Percentiles rank a stretch among this genome's conserved stretches.
Evolutionary conservation across 495 filamentous ascomycete species (phyloP).

Genomic region (Hypoxylon subgilvum): DNA sequence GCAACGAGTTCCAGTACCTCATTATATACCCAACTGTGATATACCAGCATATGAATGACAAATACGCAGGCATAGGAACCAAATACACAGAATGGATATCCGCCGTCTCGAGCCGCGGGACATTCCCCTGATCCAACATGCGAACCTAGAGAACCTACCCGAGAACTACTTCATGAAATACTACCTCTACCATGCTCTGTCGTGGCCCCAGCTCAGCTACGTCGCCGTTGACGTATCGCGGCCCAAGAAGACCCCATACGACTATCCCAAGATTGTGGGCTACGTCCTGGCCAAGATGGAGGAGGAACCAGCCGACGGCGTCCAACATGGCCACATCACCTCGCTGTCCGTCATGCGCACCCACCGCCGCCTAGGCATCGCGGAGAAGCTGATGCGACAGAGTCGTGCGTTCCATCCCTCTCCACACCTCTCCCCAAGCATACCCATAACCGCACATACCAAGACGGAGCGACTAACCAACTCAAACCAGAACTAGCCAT

Average conservation of each 20-base stretch:
- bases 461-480: conserved; percentile 8
- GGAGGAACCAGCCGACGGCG: conserved; percentile 89
- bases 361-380: conserved; percentile 86
- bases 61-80: neutral
- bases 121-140: conserved; percentile 94
- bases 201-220: conserved; percentile 95
- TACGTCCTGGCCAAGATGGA: conserved; percentile 99
- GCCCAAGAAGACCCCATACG: conserved; percentile 75
- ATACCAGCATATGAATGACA: no score
- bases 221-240: conserved; percentile 90
- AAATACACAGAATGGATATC: conserved; percentile 69
- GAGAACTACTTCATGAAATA: conserved; percentile 99
- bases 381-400: conserved; percentile 96
- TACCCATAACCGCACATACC: neutral
- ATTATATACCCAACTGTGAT: no score
- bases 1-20: no score
- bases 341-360: conserved; percentile 95
- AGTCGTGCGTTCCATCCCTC: conserved; percentile 81
- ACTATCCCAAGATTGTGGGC: conserved; percentile 96
- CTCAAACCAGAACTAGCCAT: conserved; percentile 79
- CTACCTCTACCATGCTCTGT: conserved; percentile 98
- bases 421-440: no score
- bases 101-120: conserved; percentile 73
- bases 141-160: conserved; percentile 97
- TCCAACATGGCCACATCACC: conserved; percentile 96